Evolutionary conservation across 257 asterid species (phyloP).

Genomic region (Nyctanthes arbortristis): DNA sequence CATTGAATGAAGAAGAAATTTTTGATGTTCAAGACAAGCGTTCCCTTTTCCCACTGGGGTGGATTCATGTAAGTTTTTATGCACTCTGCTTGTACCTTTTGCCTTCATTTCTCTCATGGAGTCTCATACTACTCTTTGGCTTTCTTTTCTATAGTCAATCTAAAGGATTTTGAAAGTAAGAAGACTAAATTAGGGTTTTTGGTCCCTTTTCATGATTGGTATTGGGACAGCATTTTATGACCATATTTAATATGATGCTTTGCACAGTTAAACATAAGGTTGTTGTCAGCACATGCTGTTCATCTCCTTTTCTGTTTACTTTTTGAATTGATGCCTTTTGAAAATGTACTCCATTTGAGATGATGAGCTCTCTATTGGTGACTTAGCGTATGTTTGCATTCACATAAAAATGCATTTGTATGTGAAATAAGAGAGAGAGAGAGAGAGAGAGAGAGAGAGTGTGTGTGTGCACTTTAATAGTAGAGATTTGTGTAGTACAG

Average conservation of each 20-base stretch:
- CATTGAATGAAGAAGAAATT: slow-evolving; percentile 61
- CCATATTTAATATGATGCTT: not conserved
- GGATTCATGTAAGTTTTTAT: slow-evolving; percentile 54
- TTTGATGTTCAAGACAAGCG: slow-evolving; percentile 53
- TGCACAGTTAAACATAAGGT: not conserved
- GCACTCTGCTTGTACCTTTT: slow-evolving; percentile 15
- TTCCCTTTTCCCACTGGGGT: slow-evolving; percentile 54
- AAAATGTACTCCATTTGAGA: no score
- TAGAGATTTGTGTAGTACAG: no score
- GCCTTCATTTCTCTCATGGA: not conserved
- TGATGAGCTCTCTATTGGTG: no score
- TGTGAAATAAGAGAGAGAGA: no score
- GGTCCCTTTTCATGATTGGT: not conserved
- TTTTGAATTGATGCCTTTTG: no score
- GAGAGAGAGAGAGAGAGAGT: no score
- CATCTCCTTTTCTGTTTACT: not conserved
- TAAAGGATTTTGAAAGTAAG: not conserved
- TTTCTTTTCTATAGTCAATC: not conserved
- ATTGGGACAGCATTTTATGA: not conserved
- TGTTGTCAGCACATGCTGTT: not conserved
- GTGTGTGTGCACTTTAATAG: no score
- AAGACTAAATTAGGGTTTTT: not conserved
- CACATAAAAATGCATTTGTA: no score
- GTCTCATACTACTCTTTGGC: not conserved
- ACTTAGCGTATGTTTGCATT: no score